Base-by-base conservation (phyloP, 176 grass and related monocot species). In the Areca catechu region DNA sequence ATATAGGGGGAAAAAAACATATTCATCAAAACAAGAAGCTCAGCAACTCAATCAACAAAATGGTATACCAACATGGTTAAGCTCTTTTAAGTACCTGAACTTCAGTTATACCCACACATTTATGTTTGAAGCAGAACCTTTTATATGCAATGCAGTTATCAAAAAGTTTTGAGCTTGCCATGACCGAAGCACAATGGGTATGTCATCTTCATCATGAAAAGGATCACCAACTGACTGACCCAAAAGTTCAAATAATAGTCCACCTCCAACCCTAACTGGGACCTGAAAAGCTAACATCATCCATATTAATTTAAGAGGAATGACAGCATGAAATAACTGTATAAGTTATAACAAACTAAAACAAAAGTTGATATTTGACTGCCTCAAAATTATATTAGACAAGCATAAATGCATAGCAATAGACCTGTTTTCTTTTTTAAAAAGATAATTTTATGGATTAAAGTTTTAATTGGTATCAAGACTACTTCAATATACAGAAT, bases 101-200 rank as follows among this genome's bases (percentile, higher is more conserved):
- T 89, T 98, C 93, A 89, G 93, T 98, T 66, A 98, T 77, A 49
- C 93, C 88, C 76, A 73, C 71, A 98, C 84, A 78, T 98, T 98
- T 52, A 92, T 63, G 66, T 76, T 89, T 0, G 81, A 68, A 48
- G 87, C 72, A 70, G 61, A 72, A 27, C 93, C 93, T 87, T 98
- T 98, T 16, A 98, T 76, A 80, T 92, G 93, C 81, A 98, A 73
- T 75, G 78, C 66, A 68, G 87, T 91, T 48, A 98, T 63, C 50
- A 98, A 72, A 76, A 85, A 98, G 28, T 98, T 89, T 28, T 91
- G 84, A 49, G 87, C 76, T 82, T 92, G 88, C 93, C 93, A 98
- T 53, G 86, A 88, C 25, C 88, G 70, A 51, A 98, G 73, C 22
- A 98, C 93, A 76, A 98, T 82, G 3, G 88, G 93, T 83, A 89